Evolutionary conservation across 345 rosid genomes (phyloP).

Genomic region (Eucalyptus fibrosa): DNA sequence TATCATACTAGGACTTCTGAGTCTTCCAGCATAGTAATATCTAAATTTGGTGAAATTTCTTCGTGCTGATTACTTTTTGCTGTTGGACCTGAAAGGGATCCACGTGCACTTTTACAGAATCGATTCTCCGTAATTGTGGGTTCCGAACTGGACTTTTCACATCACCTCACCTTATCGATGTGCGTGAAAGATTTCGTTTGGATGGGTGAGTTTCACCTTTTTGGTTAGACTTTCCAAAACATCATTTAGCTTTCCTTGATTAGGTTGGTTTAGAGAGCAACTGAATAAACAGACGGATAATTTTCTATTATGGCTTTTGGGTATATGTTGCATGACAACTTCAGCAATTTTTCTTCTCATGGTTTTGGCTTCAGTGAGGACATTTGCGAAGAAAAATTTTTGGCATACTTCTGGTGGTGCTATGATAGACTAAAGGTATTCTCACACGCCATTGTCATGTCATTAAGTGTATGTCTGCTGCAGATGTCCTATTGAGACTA

Average conservation of each 20-base stretch:
- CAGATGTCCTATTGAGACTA: not conserved
- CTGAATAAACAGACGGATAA: not conserved
- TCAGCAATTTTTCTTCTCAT: not conserved
- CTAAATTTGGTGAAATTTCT: not conserved
- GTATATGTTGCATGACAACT: not conserved
- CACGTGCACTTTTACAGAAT: constrained; percentile 80
- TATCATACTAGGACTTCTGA: not conserved
- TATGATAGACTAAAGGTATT: constrained; percentile 75
- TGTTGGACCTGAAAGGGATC: constrained; percentile 51
- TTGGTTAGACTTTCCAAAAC: not conserved
- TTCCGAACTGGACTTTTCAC: constrained; percentile 89
- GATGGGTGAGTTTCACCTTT: constrained; percentile 48
- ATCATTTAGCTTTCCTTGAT: not conserved
- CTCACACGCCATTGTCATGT: not conserved
- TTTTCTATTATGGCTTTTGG: not conserved
- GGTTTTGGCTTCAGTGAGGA: constrained; percentile 49
- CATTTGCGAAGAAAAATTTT: constrained; percentile 72
- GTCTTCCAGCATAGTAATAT: not conserved
- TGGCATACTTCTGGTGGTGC: constrained; percentile 97
- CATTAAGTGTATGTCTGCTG: not conserved
- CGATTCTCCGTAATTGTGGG: constrained; percentile 71
- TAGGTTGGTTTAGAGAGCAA: not conserved
- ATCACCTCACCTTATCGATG: constrained; percentile 91
- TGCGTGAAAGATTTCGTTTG: constrained; percentile 82
- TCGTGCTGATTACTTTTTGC: not conserved